Evolutionary conservation across 2,329 filamentous ascomycete species (phyloP).

Genomic region (Fusarium falciforme): DNA sequence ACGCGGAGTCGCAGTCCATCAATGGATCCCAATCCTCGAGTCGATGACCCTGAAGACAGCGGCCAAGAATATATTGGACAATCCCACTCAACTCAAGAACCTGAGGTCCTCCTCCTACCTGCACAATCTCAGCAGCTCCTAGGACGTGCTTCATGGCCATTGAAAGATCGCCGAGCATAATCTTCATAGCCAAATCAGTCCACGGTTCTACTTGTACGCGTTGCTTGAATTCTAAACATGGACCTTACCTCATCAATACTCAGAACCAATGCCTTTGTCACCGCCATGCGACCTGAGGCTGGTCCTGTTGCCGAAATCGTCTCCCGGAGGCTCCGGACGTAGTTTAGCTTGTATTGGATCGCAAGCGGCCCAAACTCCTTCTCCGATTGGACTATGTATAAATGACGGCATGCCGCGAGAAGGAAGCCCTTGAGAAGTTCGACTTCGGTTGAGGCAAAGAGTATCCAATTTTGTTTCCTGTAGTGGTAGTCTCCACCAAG

Average conservation of each 20-base stretch:
- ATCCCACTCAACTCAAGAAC: slow-evolving; percentile 13
- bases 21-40: background rate
- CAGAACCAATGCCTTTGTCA: slow-evolving; percentile 17
- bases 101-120: slow-evolving; percentile 1
- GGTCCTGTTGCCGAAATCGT: background rate
- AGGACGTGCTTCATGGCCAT: slow-evolving; percentile 22
- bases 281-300: background rate
- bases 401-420: slow-evolving; percentile 16
- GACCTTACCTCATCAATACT: slow-evolving; percentile 20
- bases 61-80: slow-evolving; percentile 5
- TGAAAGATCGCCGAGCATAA: slow-evolving; percentile 12
- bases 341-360: slow-evolving; percentile 20
- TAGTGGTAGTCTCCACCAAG: background rate
- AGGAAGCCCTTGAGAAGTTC: slow-evolving; percentile 25
- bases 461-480: slow-evolving; percentile 16
- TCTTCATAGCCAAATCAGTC: background rate
- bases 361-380: slow-evolving; percentile 10
- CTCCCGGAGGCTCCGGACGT: slow-evolving; percentile 7
- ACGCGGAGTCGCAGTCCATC: background rate
- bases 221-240: too few species aligned
- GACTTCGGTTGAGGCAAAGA: slow-evolving; percentile 11
- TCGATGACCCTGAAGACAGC: slow-evolving; percentile 12
- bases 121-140: slow-evolving; percentile 10
- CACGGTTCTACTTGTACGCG: background rate
- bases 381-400: background rate